These are phyloP conservation scores for Cladophialophora carrionii DNA, from an alignment of 2,329 filamentous ascomycete species.

Conservation along the genomic window DNA sequence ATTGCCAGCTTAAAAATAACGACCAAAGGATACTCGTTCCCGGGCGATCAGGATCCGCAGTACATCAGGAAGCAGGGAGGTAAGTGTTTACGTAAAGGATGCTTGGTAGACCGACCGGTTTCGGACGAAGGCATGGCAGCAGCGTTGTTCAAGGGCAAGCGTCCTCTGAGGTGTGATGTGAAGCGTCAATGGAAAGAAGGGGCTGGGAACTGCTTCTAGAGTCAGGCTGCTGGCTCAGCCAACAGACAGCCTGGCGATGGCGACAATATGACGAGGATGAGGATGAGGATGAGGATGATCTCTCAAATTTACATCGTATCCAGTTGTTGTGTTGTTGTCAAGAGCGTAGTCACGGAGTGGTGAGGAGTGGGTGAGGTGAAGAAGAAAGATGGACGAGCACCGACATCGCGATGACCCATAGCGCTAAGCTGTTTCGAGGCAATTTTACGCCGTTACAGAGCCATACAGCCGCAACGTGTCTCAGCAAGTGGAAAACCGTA, in stretches of 20 bases:
- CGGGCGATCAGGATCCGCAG: not conserved
- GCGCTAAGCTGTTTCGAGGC: not conserved
- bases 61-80: not conserved
- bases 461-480: not conserved
- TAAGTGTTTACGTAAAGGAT: not conserved
- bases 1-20: not conserved
- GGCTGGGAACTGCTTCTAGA: too few species aligned
- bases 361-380: not conserved
- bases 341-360: not conserved
- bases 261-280: too few species aligned
- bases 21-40: not conserved
- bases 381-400: not conserved
- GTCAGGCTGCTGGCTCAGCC: too few species aligned
- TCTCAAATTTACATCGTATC: not conserved
- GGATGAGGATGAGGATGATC: not conserved
- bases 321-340: not conserved
- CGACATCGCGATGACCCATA: not conserved
- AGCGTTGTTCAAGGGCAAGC: too few species aligned
- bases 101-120: too few species aligned
- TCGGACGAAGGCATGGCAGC: not conserved
- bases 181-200: too few species aligned
- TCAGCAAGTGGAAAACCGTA: not conserved
- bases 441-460: not conserved
- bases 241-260: too few species aligned
- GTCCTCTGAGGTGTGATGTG: too few species aligned